Percentiles rank a stretch among this genome's conserved stretches.
Evolutionary conservation across 1,284 basidiomycete genomes (phyloP).

Genomic region (Xanthoconium separans): DNA sequence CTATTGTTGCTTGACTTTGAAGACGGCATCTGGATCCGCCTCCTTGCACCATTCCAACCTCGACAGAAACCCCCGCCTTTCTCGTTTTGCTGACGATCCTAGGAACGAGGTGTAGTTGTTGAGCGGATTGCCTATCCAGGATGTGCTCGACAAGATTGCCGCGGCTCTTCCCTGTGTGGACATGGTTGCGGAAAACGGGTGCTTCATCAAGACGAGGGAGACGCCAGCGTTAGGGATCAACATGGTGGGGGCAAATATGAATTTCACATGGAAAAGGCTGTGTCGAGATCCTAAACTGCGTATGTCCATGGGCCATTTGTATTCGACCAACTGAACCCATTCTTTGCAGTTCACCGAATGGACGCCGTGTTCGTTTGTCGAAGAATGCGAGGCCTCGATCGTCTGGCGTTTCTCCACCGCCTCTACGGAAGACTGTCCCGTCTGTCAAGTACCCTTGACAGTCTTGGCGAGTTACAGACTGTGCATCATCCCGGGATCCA

Average conservation of each 20-base stretch:
- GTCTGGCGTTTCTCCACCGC: conserved; percentile 83
- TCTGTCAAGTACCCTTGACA: conserved; percentile 79
- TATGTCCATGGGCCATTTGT: conserved; percentile 37
- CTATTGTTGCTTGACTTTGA: conserved; percentile 81
- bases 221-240: conserved; percentile 61
- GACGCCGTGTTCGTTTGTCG: conserved; percentile 81
- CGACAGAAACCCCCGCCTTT: conserved; percentile 54
- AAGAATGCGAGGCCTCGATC: conserved; percentile 81
- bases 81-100: conserved; percentile 63
- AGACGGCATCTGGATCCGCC: conserved; percentile 65
- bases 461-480: conserved; percentile 77
- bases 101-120: conserved; percentile 82
- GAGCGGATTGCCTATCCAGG: conserved; percentile 68
- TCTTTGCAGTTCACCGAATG: conserved; percentile 75
- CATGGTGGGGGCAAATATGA: conserved; percentile 76
- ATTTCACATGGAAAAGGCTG: conserved; percentile 75
- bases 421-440: conserved; percentile 42
- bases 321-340: too few species aligned
- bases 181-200: conserved; percentile 86
- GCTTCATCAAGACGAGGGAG: conserved; percentile 61
- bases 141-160: conserved; percentile 62
- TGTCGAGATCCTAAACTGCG: conserved; percentile 85
- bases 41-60: conserved; percentile 46
- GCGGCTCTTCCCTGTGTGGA: conserved; percentile 65
- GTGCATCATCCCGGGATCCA: conserved; percentile 75